Evolutionary conservation across 2,329 filamentous ascomycete genomes (phyloP).

Genomic region (Penicillium capsulatum): DNA sequence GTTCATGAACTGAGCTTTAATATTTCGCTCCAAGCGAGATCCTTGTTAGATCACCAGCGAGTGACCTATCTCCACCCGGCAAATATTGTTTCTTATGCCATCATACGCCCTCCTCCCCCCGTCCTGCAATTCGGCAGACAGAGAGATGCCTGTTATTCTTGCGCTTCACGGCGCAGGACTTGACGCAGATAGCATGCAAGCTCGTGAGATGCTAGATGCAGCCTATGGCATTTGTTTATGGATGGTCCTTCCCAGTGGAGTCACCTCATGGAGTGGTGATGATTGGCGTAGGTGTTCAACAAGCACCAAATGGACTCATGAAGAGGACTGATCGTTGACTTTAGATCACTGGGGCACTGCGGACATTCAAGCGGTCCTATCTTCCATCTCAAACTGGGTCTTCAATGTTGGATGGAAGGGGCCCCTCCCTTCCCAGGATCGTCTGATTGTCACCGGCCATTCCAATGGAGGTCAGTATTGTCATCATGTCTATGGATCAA

Average conservation of each 20-base stretch:
- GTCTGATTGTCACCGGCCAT: constrained; percentile 53
- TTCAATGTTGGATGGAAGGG: constrained; percentile 47
- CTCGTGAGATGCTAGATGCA: constrained; percentile 47
- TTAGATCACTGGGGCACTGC: constrained; percentile 52
- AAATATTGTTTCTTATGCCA: constrained; percentile 54
- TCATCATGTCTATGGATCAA: too few relatives aligned
- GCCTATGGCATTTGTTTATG: constrained; percentile 53
- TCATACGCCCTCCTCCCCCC: constrained; percentile 51
- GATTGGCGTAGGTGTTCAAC: constrained; percentile 53
- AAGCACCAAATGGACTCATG: neutral
- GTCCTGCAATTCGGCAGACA: constrained; percentile 12
- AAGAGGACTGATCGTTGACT: neutral
- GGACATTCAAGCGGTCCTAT: constrained; percentile 53
- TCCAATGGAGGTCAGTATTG: constrained; percentile 53
- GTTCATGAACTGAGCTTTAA: constrained; percentile 14
- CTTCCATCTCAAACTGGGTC: constrained; percentile 51
- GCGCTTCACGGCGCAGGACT: constrained; percentile 55
- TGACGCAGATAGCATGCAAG: constrained; percentile 48
- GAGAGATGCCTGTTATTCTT: constrained; percentile 47
- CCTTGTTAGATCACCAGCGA: constrained; percentile 46
- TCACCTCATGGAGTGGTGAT: constrained; percentile 57
- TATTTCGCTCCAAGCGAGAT: constrained; percentile 17
- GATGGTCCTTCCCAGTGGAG: constrained; percentile 54
- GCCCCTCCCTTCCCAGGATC: constrained; percentile 44
- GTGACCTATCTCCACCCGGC: constrained; percentile 53